Base-by-base conservation (phyloP, 441 rosid species). In the Pelargonium fulgidum region DNA sequence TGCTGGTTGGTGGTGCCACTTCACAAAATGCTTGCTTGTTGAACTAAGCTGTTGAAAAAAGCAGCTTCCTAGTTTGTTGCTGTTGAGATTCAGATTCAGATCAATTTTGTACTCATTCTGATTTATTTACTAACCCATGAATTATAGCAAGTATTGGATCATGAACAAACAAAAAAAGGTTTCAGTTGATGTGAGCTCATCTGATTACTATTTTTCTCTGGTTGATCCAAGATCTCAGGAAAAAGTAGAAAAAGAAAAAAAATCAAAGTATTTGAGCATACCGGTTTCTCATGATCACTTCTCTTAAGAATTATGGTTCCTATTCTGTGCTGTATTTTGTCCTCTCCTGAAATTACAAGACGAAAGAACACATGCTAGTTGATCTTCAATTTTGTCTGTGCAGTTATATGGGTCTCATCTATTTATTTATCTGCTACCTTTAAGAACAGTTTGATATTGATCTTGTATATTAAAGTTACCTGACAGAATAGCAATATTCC, bases 1-100 rank as follows among this genome's bases (percentile, higher is more conserved):
- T 50, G 58, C 58, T 50, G 58, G 58, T 50, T 50, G 58, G 58
- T 50, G 58, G 58, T n/a, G 19, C 19, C 58, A n/a, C 19, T 50
- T 50, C 19, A 3, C 7, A 50, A 50, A 50, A n/a, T 26, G 29
- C 29, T 26, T 26, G 29, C 29, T 26, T 26, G 29, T 26, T 26
- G 29, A 26, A 26, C 29, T 26, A 1, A 26, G 29, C 29, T 26
- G 17, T 14, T 48, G 56, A 48, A 2, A 48, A 13, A n/a, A n/a
- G 7, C 17, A 52, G 19, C 20, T 54, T 0, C 9, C 61, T 16
- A 26, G 29, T 26, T 54, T 54, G 61, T 54, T 14, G 61, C 61
- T 54, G 2, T 54, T 16, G 61, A 54, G 4, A 4, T 52, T 52
- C 2, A 54, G 61, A 16, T 54, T 54, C 22, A 6, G 24, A 20